Conservation (phyloP, 768 basidiomycete species). For the Suillus sp. region DNA sequence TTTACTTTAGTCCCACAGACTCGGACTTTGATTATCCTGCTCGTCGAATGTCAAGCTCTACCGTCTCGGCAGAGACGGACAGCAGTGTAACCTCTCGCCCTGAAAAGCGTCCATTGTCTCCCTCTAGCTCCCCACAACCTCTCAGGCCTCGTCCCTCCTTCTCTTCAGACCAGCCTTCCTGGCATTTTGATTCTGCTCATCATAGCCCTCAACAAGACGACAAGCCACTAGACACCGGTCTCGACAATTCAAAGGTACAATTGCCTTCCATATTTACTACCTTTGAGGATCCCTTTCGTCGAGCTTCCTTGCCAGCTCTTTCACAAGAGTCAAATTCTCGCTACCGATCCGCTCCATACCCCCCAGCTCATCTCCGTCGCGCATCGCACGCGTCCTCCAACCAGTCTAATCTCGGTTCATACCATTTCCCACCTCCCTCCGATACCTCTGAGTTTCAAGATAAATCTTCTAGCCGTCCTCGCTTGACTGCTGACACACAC, state of each 20-base stretch:
- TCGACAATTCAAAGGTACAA: slow-evolving; percentile 59
- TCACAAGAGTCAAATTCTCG: slow-evolving; percentile 41
- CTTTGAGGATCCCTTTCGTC: slow-evolving; percentile 61
- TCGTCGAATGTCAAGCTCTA: slow-evolving; percentile 80
- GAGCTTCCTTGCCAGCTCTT: slow-evolving; percentile 65
- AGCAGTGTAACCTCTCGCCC: slow-evolving; percentile 57
- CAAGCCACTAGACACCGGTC: slow-evolving; percentile 43
- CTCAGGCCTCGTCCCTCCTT: slow-evolving; percentile 47
- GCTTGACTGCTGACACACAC: slow-evolving; percentile 51
- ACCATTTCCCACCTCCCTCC: slow-evolving; percentile 56
- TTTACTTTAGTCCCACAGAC: slow-evolving; percentile 39
- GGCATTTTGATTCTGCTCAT: slow-evolving; percentile 27
- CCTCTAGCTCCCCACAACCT: slow-evolving; percentile 50
- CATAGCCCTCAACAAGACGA: slow-evolving; percentile 32
- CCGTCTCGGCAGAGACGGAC: slow-evolving; percentile 67
- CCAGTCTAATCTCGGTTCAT: slow-evolving; percentile 43
- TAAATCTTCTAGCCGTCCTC: slow-evolving; percentile 42
- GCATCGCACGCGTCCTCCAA: slow-evolving; percentile 44
- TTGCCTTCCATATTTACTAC: slow-evolving; percentile 74
- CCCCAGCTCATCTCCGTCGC: slow-evolving; percentile 49
- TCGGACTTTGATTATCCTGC: slow-evolving; percentile 53
- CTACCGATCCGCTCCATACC: slow-evolving; percentile 59
- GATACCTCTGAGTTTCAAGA: slow-evolving; percentile 42
- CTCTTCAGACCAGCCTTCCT: slow-evolving; percentile 29
- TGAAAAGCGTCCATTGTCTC: slow-evolving; percentile 62